phyloP scores from a whole-genome alignment of 2,329 filamentous ascomycete genomes.

The Aureobasidium sp. region DNA sequence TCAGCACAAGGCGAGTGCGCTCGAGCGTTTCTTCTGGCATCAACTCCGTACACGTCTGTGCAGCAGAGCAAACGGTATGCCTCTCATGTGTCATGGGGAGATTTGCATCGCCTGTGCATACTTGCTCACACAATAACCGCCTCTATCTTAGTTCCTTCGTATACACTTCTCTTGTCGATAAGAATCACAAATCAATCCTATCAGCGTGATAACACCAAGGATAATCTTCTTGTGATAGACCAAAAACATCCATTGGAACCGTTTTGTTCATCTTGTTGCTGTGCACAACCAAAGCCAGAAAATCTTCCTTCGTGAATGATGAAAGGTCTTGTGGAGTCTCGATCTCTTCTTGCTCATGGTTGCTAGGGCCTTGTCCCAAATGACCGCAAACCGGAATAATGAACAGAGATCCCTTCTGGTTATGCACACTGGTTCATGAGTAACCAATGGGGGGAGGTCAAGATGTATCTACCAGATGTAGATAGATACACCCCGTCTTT shows the following conservation, averaged over 20 bases:
- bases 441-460: background rate
- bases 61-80: background rate
- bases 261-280: conserved; percentile 14
- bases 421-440: background rate
- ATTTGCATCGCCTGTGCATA: conserved; percentile 13
- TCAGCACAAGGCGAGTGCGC: background rate
- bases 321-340: background rate
- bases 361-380: background rate
- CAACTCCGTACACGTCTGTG: background rate
- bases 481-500: background rate
- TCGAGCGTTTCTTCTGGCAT: background rate
- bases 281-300: conserved; percentile 7
- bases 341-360: background rate
- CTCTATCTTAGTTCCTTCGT: background rate
- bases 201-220: background rate
- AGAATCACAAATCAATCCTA: conserved; percentile 10
- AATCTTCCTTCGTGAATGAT: background rate
- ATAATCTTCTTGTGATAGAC: background rate
- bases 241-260: conserved; percentile 7
- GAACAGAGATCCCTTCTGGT: background rate
- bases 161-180: conserved; percentile 9
- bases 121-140: background rate
- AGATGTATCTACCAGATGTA: background rate
- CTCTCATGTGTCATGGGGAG: conserved; percentile 8
- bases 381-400: conserved; percentile 10